Conservation (phyloP, 306 rosid species). For the Calophaca sinica region DNA sequence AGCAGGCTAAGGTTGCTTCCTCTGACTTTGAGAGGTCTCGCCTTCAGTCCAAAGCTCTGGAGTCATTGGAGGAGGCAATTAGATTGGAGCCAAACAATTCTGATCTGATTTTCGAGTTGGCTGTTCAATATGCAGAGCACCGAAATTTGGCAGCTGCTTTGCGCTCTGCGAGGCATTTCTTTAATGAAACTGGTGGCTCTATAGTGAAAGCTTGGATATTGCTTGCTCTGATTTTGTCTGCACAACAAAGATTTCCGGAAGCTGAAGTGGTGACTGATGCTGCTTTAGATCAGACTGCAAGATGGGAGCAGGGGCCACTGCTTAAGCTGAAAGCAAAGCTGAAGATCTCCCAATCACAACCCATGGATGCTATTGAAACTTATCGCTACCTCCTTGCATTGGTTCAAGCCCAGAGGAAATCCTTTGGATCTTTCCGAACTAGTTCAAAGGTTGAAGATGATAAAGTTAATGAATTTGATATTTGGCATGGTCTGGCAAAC, state of each 20-base stretch:
- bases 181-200: conserved; percentile 92
- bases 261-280: conserved; percentile 94
- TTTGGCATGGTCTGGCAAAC: conserved; percentile 94
- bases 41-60: conserved; percentile 53
- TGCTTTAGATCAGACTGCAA: conserved; percentile 90
- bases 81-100: conserved; percentile 53
- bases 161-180: conserved; percentile 73
- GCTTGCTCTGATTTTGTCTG: conserved; percentile 91
- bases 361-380: conserved; percentile 91
- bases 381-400: conserved; percentile 90
- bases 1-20: conserved; percentile 73
- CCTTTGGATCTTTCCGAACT: conserved; percentile 71
- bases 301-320: conserved; percentile 95
- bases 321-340: conserved; percentile 92
- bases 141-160: conserved; percentile 81
- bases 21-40: conserved; percentile 56
- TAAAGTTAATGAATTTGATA: conserved; percentile 76
- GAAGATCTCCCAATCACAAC: conserved; percentile 73
- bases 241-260: conserved; percentile 78
- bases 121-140: conserved; percentile 74
- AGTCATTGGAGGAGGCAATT: conserved; percentile 53
- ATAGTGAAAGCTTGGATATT: conserved; percentile 83
- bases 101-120: conserved; percentile 85
- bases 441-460: conserved; percentile 69
- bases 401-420: conserved; percentile 92